These are phyloP conservation scores for Fusarium ramigenum DNA, from an alignment of 2,329 filamentous ascomycete species.

Conservation along the genomic window DNA sequence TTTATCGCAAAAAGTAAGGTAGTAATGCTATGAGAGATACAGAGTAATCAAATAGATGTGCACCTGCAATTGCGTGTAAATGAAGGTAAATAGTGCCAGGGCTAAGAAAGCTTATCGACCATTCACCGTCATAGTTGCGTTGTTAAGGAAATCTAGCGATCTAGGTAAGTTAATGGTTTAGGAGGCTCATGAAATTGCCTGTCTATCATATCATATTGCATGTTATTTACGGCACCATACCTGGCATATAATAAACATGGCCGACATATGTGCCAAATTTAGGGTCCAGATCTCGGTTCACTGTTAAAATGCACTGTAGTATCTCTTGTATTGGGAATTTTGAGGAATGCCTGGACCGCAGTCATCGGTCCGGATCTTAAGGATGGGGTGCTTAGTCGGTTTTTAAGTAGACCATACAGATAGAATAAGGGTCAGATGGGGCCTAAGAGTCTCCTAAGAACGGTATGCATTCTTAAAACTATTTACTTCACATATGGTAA, in stretches of 20 bases:
- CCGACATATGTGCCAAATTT: not conserved
- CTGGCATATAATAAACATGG: not conserved
- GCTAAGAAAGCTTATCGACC: not conserved
- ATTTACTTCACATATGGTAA: not conserved
- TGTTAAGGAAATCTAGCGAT: not conserved
- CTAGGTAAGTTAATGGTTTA: not conserved
- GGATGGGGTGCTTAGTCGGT: not conserved
- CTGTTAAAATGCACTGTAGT: not conserved
- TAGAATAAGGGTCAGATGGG: not conserved
- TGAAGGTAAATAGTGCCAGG: not conserved
- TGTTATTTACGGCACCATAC: not conserved
- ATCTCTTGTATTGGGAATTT: not conserved
- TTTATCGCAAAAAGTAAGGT: not conserved
- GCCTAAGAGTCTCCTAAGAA: not conserved
- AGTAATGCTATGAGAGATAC: not conserved
- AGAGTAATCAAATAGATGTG: not conserved
- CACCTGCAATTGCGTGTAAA: not conserved
- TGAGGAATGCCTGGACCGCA: not conserved
- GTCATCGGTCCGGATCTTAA: not conserved
- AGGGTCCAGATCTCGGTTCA: not conserved
- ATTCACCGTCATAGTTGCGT: not conserved
- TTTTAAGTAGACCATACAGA: not conserved
- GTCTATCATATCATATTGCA: not conserved
- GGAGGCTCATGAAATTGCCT: not conserved
- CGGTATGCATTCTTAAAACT: not conserved